Conservation (phyloP, 768 basidiomycete species). For the Antrodiella citrinella region DNA sequence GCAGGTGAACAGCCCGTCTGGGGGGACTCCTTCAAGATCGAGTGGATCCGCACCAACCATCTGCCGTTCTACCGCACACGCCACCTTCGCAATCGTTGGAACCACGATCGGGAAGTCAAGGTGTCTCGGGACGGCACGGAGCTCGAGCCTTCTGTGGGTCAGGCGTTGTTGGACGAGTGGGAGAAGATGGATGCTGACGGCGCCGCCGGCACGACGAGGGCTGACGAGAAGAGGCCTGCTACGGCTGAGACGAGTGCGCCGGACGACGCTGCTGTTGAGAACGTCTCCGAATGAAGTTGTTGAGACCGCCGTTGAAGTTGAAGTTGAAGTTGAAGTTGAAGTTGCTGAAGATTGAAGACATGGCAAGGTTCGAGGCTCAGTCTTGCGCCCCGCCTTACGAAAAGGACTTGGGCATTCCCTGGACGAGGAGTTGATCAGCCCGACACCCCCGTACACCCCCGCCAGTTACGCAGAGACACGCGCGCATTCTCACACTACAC, state of each 20-base stretch:
- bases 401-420: too few relatives aligned
- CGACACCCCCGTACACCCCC: too few relatives aligned
- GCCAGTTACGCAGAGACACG: too few relatives aligned
- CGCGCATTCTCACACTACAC: not conserved
- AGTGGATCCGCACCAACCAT: conserved; percentile 70
- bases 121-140: conserved; percentile 90
- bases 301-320: too few relatives aligned
- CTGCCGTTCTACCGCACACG: conserved; percentile 72
- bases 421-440: too few relatives aligned
- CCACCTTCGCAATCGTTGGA: conserved; percentile 89
- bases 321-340: too few relatives aligned
- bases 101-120: conserved; percentile 74
- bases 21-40: conserved; percentile 75
- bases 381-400: too few relatives aligned
- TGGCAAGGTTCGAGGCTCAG: too few relatives aligned
- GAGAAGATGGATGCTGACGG: conserved; percentile 21
- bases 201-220: not conserved
- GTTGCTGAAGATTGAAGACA: too few relatives aligned
- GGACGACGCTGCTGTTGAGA: not conserved
- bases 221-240: not conserved
- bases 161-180: conserved; percentile 68
- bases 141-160: conserved; percentile 72
- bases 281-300: too few relatives aligned
- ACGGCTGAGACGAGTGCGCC: not conserved
- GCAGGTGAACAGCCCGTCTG: conserved; percentile 27